These are phyloP conservation scores for Pseudozyma sp. DNA, from an alignment of 1,284 basidiomycete species.

Conservation along the genomic window DNA sequence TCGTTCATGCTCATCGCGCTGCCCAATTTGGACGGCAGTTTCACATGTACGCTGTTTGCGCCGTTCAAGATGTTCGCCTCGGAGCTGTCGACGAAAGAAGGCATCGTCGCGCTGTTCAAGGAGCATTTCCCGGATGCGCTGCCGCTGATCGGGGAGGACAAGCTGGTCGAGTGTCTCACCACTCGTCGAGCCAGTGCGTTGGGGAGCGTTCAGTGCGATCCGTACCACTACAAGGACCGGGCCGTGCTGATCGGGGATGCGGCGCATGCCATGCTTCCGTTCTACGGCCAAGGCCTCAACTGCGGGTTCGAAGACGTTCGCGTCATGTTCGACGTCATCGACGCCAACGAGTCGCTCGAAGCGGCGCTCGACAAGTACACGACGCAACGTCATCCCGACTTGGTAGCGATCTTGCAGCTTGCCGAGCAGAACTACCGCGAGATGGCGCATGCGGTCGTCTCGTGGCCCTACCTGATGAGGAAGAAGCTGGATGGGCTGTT, in stretches of 20 bases:
- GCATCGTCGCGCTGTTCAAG: slow-evolving; percentile 82
- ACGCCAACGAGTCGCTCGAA: slow-evolving; percentile 72
- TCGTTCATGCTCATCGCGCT: slow-evolving; percentile 99
- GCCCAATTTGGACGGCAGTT: slow-evolving; percentile 75
- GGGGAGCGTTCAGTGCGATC: slow-evolving; percentile 88
- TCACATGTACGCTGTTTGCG: slow-evolving; percentile 85
- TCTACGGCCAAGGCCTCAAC: slow-evolving; percentile 96
- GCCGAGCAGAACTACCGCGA: slow-evolving; percentile 96
- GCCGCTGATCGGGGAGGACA: slow-evolving; percentile 81
- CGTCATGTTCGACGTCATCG: slow-evolving; percentile 81
- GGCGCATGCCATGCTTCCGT: slow-evolving; percentile 96
- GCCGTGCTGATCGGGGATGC: slow-evolving; percentile 91
- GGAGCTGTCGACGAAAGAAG: slow-evolving; percentile 62
- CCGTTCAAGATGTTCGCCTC: slow-evolving; percentile 80
- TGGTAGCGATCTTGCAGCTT: slow-evolving; percentile 87
- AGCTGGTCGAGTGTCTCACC: slow-evolving; percentile 80
- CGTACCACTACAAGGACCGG: slow-evolving; percentile 89
- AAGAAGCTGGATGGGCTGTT: slow-evolving; percentile 79
- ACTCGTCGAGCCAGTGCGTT: slow-evolving; percentile 87
- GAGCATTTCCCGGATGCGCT: slow-evolving; percentile 88
- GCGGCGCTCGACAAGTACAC: slow-evolving; percentile 82
- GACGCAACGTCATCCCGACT: slow-evolving; percentile 82
- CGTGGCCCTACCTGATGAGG: slow-evolving; percentile 81
- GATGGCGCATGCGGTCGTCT: slow-evolving; percentile 92
- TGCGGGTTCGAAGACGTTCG: slow-evolving; percentile 97